Evolutionary conservation across 202 grass and related monocot species (phyloP), one percentile per base, ranked within the genome.

Genomic region (Panicum hallii): DNA sequence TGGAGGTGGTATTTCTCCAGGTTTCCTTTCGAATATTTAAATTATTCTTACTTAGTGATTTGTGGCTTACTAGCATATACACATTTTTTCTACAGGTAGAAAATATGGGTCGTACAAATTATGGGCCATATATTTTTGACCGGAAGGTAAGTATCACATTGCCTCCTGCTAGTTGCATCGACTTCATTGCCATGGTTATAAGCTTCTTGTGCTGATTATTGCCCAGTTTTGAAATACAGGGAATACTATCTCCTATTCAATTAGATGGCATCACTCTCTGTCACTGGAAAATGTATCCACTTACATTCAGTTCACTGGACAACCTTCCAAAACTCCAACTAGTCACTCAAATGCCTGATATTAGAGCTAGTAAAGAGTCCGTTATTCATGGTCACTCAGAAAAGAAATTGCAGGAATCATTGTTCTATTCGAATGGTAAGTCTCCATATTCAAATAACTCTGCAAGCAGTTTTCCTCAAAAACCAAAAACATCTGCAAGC

Each of bases 71-170:
- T 8, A 56, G 3, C 22, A 72, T 72, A 86, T 69, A 11, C 60
- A 9, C 2, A 62, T 83, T 87, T 55, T 70, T 0, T 89, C 69
- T 86, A 61, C 88, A 98, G 93, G 93, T 94, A 75, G 93, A 98
- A 82, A 98, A 95, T 74, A 75, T 95, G 93, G 95, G 93, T 48
- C 89, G 89, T 73, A 75, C 95, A 82, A 98, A 98, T 81, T 98
- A 98, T 84, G 95, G 95, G 38, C 74, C 74, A 64, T 90, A 90
- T 82, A 95, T 95, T 80, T 93, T 89, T 93, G 95, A 98, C 70
- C 92, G 85, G 67, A 98, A 98, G 91, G 95, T 95, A 90, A 83
- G 71, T 88, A 54, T 38, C 53, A 50, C 15, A 30, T 53, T 36
- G 65, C 54, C 22, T 73, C 57, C 53, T 15, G 9, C 36, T 45